phyloP scores from a whole-genome alignment of 306 rosid species.

The Cicer judaicum region DNA sequence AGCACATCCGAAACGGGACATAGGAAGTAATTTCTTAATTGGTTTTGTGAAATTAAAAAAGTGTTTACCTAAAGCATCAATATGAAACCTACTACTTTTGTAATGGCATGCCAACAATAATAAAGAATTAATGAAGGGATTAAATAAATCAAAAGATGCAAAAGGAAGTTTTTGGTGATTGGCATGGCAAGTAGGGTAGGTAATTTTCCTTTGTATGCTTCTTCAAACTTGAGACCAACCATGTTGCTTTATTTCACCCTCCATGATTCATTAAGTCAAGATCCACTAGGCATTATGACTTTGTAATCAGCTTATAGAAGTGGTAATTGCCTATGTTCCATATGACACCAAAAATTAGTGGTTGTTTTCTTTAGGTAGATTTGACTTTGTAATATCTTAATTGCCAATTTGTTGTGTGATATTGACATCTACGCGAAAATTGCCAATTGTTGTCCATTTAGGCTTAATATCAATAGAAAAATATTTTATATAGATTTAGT shows the following conservation, averaged over 20 bases:
- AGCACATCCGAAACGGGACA: too few species aligned
- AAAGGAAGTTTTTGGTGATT: background rate
- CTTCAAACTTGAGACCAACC: conserved; percentile 47
- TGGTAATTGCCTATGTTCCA: background rate
- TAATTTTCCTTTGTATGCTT: conserved; percentile 49
- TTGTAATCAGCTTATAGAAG: background rate
- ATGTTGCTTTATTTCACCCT: conserved; percentile 16
- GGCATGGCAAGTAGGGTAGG: conserved; percentile 55
- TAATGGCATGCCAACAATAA: conserved; percentile 13
- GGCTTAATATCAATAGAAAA: background rate
- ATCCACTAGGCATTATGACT: conserved; percentile 9
- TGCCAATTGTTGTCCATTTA: conserved; percentile 12
- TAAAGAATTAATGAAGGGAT: conserved; percentile 9
- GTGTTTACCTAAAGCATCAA: background rate
- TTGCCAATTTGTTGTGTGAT: conserved; percentile 15
- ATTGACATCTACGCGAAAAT: conserved; percentile 11
- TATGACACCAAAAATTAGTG: conserved; percentile 27
- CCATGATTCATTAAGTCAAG: conserved; percentile 31
- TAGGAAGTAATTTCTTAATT: background rate
- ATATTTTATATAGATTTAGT: background rate
- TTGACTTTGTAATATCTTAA: conserved; percentile 47
- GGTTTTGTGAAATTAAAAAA: background rate
- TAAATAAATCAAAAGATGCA: conserved; percentile 17
- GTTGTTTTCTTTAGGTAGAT: conserved; percentile 40
- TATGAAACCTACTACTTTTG: conserved; percentile 44